Evolutionary conservation across 2,329 filamentous ascomycete species (phyloP).

Genomic region (Pestalotiopsis sp.): DNA sequence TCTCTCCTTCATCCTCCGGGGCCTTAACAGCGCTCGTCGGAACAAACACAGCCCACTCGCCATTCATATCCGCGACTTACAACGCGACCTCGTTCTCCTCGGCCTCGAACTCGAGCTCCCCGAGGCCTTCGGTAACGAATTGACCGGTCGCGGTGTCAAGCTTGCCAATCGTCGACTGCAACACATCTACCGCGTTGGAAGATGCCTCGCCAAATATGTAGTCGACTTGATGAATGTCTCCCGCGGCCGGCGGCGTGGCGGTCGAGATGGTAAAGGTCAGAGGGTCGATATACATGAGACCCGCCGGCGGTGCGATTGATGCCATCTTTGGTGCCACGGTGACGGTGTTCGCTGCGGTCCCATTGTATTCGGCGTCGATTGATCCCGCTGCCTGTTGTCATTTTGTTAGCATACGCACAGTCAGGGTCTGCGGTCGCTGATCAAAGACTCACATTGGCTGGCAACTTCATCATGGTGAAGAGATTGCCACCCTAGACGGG

Average conservation of each 20-base stretch:
- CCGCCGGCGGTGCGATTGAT: constrained; percentile 10
- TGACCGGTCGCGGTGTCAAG: constrained; percentile 14
- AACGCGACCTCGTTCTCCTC: constrained; percentile 18
- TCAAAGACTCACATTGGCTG: constrained; percentile 11
- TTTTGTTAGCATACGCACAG: neutral
- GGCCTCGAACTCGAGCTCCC: constrained; percentile 18
- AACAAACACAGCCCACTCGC: constrained; percentile 16
- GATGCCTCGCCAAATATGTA: constrained; percentile 17
- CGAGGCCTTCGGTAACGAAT: constrained; percentile 14
- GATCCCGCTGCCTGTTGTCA: constrained; percentile 10
- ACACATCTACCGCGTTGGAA: constrained; percentile 11
- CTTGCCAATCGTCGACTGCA: constrained; percentile 11
- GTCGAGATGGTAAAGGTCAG: constrained; percentile 14
- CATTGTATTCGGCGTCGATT: constrained; percentile 17
- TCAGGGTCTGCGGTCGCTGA: neutral
- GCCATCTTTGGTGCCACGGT: constrained; percentile 13
- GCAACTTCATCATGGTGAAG: constrained; percentile 13
- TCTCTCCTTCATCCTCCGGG: neutral
- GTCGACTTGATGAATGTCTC: constrained; percentile 15
- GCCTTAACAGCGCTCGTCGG: constrained; percentile 11
- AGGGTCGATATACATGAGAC: constrained; percentile 17
- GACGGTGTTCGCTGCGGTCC: constrained; percentile 13
- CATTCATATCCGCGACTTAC: constrained; percentile 16
- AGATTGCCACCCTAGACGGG: constrained; percentile 8
- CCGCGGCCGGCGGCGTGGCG: constrained; percentile 5